A percentile compares a stretch with the other conserved stretches of the same genome.
These are phyloP conservation scores for Priceomyces castillae DNA, from an alignment of 805 yeast genomes.

Conservation along the genomic window DNA sequence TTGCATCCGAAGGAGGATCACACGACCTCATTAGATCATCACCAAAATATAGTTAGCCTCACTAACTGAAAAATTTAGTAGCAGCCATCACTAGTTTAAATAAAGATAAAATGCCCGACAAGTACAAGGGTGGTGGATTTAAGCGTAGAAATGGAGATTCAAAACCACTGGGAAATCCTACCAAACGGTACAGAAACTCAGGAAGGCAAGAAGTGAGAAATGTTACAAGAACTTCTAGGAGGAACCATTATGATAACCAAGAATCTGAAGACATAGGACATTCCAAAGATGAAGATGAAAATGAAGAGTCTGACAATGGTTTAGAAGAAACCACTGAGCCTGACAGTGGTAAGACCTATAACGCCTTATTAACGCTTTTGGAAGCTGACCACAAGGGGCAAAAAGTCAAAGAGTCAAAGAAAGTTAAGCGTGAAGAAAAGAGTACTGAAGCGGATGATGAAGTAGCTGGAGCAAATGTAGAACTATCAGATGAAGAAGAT, in stretches of 20 bases:
- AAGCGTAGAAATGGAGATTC: background rate
- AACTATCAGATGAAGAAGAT: slow-evolving; percentile 18
- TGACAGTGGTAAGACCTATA: slow-evolving; percentile 50
- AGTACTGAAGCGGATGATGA: slow-evolving; percentile 23
- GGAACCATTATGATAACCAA: slow-evolving; percentile 17
- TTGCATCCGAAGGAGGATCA: background rate
- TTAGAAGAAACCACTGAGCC: slow-evolving; percentile 14
- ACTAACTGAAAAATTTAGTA: background rate
- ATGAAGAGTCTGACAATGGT: slow-evolving; percentile 13
- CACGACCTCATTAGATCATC: slow-evolving; percentile 3
- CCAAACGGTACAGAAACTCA: slow-evolving; percentile 7
- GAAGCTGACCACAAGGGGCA: slow-evolving; percentile 42
- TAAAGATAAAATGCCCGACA: background rate
- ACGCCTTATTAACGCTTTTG: slow-evolving; percentile 63
- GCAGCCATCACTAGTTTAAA: background rate
- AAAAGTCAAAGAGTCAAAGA: slow-evolving; percentile 9
- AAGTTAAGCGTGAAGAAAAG: slow-evolving; percentile 8
- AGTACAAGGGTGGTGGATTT: background rate
- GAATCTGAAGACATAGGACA: slow-evolving; percentile 8
- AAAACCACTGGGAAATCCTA: background rate
- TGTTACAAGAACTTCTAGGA: slow-evolving; percentile 54
- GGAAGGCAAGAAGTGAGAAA: slow-evolving; percentile 65
- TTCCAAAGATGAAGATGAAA: slow-evolving; percentile 7
- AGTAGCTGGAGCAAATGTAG: slow-evolving; percentile 32
- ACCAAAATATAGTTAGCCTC: background rate